Base-by-base conservation (phyloP, 2,329 filamentous ascomycete genomes). In the Cryphonectria carpinicola region DNA sequence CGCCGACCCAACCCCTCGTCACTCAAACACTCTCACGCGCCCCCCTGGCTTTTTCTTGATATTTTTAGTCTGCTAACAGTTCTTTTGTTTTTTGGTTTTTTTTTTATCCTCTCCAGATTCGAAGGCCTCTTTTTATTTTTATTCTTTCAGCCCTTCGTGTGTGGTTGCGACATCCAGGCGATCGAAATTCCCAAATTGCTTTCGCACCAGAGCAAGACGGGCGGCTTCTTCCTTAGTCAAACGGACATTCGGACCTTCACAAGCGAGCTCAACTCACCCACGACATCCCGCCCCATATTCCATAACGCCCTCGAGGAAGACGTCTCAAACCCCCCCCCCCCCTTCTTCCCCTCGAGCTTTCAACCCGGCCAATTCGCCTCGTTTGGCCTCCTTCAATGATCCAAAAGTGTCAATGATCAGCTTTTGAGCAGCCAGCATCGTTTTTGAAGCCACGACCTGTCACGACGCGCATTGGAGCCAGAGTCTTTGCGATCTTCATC, bases 361-460 rank as follows among this genome's bases (percentile, higher is more conserved):
- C 32, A 39, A 32, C 52, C 25, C 39, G 35, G 41, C 63, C 70
- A 56, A 66, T 39, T 65, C 43, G 10, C n/a, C 28, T 14, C 19
- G 17, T 28, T 13, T 13, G 46, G 41, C 43, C 11, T n/a, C 46
- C 22, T 10, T 61, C 13, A 43, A 61, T 25, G 39, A 37, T 25
- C 25, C 39, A 32, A n/a, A 35, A 25, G 52, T 54, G 66, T 68
- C 71, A 46, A 70, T 63, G 65, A 64, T 28, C 37, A 58, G 32
- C 68, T 56, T 46, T 62, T 65, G 68, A 70, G 52, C 28, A 41
- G 37, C 61, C 61, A 41, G 61, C 61, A 64, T 49, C n/a, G 32
- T 54, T 56, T 58, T 72, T 60, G 19, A 66, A 43, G 41, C 49
- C 52, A 72, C 71, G 68, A 71, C 54, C 49, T 63, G 37, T 71